These are phyloP conservation scores for Plectosphaerella plurivora DNA, from an alignment of 2,329 filamentous ascomycete species.

Conservation along the genomic window DNA sequence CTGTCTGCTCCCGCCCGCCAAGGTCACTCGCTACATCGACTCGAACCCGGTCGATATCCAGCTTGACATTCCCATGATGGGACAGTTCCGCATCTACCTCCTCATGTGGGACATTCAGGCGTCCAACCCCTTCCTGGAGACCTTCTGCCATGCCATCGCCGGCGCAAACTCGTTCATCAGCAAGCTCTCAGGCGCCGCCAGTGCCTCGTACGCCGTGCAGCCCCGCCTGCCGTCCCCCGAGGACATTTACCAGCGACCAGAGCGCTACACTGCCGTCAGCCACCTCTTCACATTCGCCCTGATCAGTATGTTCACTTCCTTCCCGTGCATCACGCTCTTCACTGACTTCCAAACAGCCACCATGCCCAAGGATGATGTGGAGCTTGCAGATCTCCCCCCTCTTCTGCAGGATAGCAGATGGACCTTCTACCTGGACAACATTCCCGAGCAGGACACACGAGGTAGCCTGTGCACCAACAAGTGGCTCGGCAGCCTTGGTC, in stretches of 20 bases:
- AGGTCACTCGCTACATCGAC: conserved; percentile 70
- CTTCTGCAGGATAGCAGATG: conserved; percentile 62
- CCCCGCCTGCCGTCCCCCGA: conserved; percentile 52
- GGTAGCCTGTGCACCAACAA: conserved; percentile 58
- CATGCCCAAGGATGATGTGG: conserved; percentile 58
- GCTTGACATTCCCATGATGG: conserved; percentile 71
- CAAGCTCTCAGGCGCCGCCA: conserved; percentile 54
- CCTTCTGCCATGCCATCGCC: conserved; percentile 52
- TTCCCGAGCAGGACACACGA: conserved; percentile 50
- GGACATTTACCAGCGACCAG: conserved; percentile 63
- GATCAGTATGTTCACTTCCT: conserved; percentile 48
- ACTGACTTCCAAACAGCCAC: conserved; percentile 36
- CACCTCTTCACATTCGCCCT: conserved; percentile 65
- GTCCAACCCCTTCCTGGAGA: conserved; percentile 53
- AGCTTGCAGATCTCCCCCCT: conserved; percentile 60
- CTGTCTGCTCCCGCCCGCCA: conserved; percentile 59
- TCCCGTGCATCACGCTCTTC: background rate
- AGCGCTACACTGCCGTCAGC: conserved; percentile 65
- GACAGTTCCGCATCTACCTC: conserved; percentile 73
- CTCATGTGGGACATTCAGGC: conserved; percentile 59
- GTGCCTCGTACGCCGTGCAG: conserved; percentile 56
- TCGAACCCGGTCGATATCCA: conserved; percentile 75
- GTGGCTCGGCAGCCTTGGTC: conserved; percentile 59
- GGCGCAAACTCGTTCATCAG: conserved; percentile 50
- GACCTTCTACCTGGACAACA: conserved; percentile 69